Base-by-base conservation (phyloP, 805 yeast genomes). In the Candida nemodendra region DNA sequence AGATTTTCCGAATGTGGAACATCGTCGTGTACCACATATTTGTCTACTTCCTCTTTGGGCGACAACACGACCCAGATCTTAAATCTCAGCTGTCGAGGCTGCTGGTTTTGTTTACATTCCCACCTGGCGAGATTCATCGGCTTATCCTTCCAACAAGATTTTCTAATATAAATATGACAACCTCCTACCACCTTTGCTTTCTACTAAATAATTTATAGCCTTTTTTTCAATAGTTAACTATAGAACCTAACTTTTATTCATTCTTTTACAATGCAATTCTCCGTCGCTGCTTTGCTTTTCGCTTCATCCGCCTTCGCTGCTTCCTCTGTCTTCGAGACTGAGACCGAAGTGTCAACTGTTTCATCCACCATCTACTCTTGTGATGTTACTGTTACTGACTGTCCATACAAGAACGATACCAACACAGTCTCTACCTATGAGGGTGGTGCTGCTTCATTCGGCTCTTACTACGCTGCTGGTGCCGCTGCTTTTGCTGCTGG, bases 201-300 rank as follows among this genome's bases (percentile, higher is more conserved):
- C 16, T 24, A 27, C 21, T 30, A 26, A 18, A 18, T 17, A 13
- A 22, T 27, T 13, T 27, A 17, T 32, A 32, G 30, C 11, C 13
- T 31, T 11, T 12, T 32, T 11, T 27, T 34, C 14, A 13, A 14
- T 22, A 11, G 14, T 30, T 34, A 30, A 27, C 25, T 16, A 38
- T 9, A 45, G 41, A 51, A 49, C 61, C 46, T 51, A 51, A n/a
- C 64, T 48, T 40, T 45, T 44, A 35, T 45, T 47, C 50, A 45
- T 45, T 48, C 53, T 27, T 41, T 41, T 26, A 66, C 44, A 65
- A 70, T 70, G 76, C 72, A 69, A 66, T 70, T 68, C 71, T 59
- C 73, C 51, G 59, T 62, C 51, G 63, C 64, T 55, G 57, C 66
- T 40, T 48, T 63, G 49, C 42, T 61, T 45, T 52, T 55, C 45